A percentile compares a stretch with the other conserved stretches of the same genome.
These are phyloP conservation scores for Myotisia sp. DNA, from an alignment of 2,329 filamentous ascomycete species.

Conservation along the genomic window DNA sequence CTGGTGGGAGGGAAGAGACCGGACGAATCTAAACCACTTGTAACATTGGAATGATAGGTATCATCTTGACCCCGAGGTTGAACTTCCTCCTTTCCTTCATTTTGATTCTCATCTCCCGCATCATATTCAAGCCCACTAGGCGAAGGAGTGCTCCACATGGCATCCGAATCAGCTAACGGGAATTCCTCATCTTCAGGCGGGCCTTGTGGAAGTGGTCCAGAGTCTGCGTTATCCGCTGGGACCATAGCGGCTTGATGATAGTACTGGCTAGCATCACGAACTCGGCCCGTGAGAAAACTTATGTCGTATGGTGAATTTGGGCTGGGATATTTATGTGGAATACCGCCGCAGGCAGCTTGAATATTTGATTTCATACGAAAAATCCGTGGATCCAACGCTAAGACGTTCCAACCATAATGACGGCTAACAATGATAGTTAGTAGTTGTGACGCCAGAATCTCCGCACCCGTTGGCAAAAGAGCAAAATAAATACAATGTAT, in stretches of 20 bases:
- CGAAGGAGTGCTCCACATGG: no score
- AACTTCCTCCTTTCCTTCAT: no score
- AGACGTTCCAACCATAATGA: conserved; percentile 32
- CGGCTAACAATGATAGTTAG: conserved; percentile 3
- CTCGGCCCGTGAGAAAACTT: conserved; percentile 15
- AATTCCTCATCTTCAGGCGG: conserved; percentile 7
- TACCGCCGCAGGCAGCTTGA: conserved; percentile 29
- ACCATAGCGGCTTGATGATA: conserved; percentile 15
- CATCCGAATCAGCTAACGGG: conserved; percentile 8
- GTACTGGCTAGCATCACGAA: conserved; percentile 19
- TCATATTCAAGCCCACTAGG: no score
- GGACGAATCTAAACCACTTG: no score
- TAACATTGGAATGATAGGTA: no score
- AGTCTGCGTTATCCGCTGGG: no score
- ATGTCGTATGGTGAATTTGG: conserved; percentile 13
- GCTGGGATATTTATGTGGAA: conserved; percentile 13
- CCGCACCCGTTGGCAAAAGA: conserved; percentile 12
- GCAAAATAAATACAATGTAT: conserved; percentile 11
- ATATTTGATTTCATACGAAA: conserved; percentile 25
- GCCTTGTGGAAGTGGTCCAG: conserved; percentile 3
- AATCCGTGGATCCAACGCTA: conserved; percentile 31
- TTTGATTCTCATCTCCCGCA: no score
- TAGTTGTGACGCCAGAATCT: no score
- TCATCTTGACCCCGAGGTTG: no score
- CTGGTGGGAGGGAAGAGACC: no score